phyloP scores from a whole-genome alignment of 495 filamentous ascomycete species.

The Trichoderma gamsii region DNA sequence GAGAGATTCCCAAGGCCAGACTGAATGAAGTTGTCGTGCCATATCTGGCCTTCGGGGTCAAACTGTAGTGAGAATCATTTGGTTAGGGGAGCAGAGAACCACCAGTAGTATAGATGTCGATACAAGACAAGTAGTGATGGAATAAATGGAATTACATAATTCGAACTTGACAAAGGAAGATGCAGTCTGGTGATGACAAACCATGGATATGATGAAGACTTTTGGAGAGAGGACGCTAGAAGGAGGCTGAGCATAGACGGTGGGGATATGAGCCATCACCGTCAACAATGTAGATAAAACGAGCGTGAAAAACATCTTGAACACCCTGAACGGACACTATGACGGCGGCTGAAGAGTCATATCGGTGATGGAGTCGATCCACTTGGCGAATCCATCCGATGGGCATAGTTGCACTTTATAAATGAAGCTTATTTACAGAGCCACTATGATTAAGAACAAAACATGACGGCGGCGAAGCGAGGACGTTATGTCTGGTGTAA shows the following conservation, averaged over 20 bases:
- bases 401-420: not conserved
- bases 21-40: constrained; percentile 54
- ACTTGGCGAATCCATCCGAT: not conserved
- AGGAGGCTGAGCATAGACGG: not conserved
- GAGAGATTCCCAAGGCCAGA: constrained; percentile 44
- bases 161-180: not conserved
- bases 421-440: not conserved
- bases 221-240: not conserved
- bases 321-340: not conserved
- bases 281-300: not conserved
- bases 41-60: constrained; percentile 57
- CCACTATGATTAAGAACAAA: not conserved
- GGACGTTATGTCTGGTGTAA: not conserved
- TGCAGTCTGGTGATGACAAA: not conserved
- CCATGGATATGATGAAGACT: constrained; percentile 13
- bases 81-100: not conserved
- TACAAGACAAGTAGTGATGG: not conserved
- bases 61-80: constrained; percentile 40
- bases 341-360: not conserved
- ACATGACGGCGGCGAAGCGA: not conserved
- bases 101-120: no score
- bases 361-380: not conserved
- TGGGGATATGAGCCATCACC: not conserved
- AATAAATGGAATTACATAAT: not conserved
- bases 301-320: not conserved